These are phyloP conservation scores for Corylus heterophylla DNA, from an alignment of 306 rosid species.

Conservation along the genomic window DNA sequence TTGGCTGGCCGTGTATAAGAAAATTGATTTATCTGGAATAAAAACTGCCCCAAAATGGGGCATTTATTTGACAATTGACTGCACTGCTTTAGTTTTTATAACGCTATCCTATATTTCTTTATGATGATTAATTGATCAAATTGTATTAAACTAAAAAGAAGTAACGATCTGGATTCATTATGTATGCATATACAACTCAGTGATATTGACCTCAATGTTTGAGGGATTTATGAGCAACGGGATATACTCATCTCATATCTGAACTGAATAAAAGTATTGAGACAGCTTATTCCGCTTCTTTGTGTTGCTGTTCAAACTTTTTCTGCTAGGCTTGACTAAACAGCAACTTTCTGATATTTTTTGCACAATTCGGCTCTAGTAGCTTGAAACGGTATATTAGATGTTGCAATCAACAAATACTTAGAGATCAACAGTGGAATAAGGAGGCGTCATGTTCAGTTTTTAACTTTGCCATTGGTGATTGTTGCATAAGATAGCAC, in stretches of 20 bases:
- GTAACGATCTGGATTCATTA: neutral
- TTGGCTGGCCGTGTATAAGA: neutral
- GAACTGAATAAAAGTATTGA: no score
- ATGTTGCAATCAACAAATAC: neutral
- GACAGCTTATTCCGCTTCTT: neutral
- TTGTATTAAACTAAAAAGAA: no score
- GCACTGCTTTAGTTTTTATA: neutral
- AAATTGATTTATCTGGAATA: neutral
- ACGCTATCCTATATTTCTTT: neutral
- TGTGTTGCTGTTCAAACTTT: neutral
- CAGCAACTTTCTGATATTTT: neutral
- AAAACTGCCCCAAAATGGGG: neutral
- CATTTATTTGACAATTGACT: neutral
- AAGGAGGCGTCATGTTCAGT: neutral
- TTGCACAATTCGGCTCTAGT: neutral
- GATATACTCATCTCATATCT: neutral
- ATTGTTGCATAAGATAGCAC: neutral
- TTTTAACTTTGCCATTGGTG: neutral
- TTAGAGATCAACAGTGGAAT: neutral
- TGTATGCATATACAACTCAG: neutral
- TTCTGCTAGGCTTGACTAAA: neutral
- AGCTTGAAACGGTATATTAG: neutral
- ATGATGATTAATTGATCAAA: neutral
- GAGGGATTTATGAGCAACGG: neutral
- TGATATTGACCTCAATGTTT: neutral